Conservation (phyloP, 768 basidiomycete species). For the Cystobasidium tubakii region DNA sequence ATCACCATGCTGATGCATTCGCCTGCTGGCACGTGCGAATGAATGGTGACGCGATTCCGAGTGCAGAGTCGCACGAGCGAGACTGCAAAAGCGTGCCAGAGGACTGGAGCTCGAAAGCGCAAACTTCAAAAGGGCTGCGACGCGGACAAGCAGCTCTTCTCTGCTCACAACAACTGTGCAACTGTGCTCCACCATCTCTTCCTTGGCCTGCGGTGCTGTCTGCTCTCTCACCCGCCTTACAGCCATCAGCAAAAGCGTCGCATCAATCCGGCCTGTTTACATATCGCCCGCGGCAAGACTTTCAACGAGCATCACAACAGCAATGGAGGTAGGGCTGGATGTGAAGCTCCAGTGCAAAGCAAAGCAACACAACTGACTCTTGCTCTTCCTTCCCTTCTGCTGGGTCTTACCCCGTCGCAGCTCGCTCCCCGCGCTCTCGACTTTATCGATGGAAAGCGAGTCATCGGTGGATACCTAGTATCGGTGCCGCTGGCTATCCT, state of each 20-base stretch:
- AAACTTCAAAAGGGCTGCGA: background rate
- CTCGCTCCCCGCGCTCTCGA: background rate
- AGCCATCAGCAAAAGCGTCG: no score
- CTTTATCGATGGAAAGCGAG: constrained; percentile 19
- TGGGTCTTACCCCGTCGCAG: background rate
- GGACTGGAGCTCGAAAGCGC: background rate
- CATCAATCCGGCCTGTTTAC: background rate
- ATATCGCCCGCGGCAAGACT: no score
- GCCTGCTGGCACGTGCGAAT: no score
- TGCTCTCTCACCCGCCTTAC: no score
- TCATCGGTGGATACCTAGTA: constrained; percentile 30
- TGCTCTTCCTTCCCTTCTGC: no score
- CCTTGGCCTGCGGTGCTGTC: no score
- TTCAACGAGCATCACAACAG: background rate
- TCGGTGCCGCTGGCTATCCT: constrained; percentile 12
- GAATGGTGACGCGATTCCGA: background rate
- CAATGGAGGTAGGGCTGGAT: background rate
- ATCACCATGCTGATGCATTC: background rate
- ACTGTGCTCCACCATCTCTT: background rate
- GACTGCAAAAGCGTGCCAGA: background rate
- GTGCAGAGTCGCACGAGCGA: background rate
- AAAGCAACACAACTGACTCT: no score
- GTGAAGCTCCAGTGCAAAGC: no score
- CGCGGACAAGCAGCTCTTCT: background rate
- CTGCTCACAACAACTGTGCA: background rate